phyloP scores from a whole-genome alignment of 2,329 filamentous ascomycete species.

The Fusarium coffeatum region DNA sequence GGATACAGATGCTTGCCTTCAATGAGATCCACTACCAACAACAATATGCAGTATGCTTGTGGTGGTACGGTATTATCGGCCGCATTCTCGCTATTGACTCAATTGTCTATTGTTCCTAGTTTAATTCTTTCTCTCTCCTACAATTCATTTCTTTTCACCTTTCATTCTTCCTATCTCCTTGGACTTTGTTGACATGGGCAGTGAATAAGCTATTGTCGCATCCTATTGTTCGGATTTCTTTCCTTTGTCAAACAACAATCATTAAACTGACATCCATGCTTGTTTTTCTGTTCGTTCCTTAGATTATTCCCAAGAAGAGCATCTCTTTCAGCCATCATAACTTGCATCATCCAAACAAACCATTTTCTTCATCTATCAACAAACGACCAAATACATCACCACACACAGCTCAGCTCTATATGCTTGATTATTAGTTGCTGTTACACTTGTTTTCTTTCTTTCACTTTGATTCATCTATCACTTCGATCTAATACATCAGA shows the following conservation, averaged over 20 bases:
- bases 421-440: constrained; percentile 25
- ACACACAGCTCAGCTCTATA: constrained; percentile 13
- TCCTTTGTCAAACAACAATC: constrained; percentile 41
- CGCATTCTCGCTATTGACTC: constrained; percentile 28
- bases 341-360: constrained; percentile 3
- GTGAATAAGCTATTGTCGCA: constrained; percentile 21
- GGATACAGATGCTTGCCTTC: constrained; percentile 3
- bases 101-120: constrained; percentile 17
- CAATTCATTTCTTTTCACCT: constrained; percentile 4
- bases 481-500: constrained; percentile 16
- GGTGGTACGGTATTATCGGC: constrained; percentile 33
- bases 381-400: constrained; percentile 25
- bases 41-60: constrained; percentile 21
- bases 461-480: background rate
- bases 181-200: constrained; percentile 20
- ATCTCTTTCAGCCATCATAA: constrained; percentile 13
- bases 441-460: background rate
- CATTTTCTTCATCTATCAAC: constrained; percentile 10
- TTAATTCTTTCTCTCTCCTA: constrained; percentile 18
- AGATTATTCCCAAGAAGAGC: constrained; percentile 18
- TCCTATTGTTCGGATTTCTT: constrained; percentile 28
- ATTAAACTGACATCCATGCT: background rate
- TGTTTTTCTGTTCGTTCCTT: constrained; percentile 24
- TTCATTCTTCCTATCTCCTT: constrained; percentile 5
- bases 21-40: constrained; percentile 26